A percentile compares a stretch with the other conserved stretches of the same genome.
phyloP scores from a whole-genome alignment of 805 yeast genomes.

The Zygosaccharomyces kombuchaensis region DNA sequence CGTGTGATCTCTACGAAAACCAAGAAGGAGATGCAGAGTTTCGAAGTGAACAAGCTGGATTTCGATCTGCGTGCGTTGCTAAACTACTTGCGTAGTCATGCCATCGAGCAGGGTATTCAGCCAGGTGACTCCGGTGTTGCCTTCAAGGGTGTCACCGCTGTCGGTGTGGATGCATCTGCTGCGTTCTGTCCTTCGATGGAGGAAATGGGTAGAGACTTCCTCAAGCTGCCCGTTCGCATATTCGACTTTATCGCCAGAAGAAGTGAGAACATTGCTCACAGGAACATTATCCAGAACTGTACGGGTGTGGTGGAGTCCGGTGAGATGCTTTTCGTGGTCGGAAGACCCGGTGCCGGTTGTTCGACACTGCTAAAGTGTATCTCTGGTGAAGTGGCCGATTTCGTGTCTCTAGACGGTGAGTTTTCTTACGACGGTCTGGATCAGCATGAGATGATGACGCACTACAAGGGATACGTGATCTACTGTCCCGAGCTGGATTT shows the following conservation, averaged over 20 bases:
- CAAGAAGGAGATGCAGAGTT: conserved; percentile 41
- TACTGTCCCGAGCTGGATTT: conserved; percentile 50
- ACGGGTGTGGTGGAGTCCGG: conserved; percentile 46
- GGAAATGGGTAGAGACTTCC: conserved; percentile 38
- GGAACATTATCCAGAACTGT: conserved; percentile 40
- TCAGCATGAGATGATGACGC: conserved; percentile 44
- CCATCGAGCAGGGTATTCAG: conserved; percentile 43
- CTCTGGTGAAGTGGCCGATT: conserved; percentile 43
- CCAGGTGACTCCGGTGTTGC: conserved; percentile 50
- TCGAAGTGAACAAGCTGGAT: conserved; percentile 43
- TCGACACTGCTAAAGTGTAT: conserved; percentile 48
- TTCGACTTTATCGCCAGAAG: conserved; percentile 18
- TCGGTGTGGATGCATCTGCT: conserved; percentile 51
- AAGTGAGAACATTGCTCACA: conserved; percentile 33
- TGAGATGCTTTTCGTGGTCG: conserved; percentile 50
- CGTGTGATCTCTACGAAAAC: conserved; percentile 48
- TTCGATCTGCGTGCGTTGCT: conserved; percentile 44
- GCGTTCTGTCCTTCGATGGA: conserved; percentile 46
- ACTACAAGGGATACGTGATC: conserved; percentile 45
- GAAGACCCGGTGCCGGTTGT: conserved; percentile 64
- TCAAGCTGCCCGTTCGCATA: conserved; percentile 28
- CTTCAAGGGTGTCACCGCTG: conserved; percentile 41
- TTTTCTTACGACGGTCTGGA: conserved; percentile 48
- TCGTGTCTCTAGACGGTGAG: conserved; percentile 37
- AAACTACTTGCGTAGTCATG: conserved; percentile 38